These are phyloP conservation scores for Parietaria judaica DNA, from an alignment of 306 rosid species.

Conservation along the genomic window DNA sequence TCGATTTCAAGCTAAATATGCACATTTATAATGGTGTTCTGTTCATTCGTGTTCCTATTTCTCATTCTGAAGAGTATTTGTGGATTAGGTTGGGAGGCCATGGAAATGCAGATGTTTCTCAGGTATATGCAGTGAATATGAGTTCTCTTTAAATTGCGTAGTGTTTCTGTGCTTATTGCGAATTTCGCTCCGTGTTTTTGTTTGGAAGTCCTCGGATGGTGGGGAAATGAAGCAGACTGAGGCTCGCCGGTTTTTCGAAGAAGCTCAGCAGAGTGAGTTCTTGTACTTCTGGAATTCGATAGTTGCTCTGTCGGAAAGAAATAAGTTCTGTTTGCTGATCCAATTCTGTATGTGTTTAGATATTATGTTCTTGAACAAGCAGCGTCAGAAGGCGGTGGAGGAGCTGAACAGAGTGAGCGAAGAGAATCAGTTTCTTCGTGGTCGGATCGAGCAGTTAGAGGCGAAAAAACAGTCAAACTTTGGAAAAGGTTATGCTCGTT, in stretches of 20 bases:
- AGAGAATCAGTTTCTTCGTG: constrained; percentile 45
- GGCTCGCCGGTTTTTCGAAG: constrained; percentile 61
- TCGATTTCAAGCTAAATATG: neutral
- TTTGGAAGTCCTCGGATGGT: constrained; percentile 31
- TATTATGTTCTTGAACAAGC: constrained; percentile 56
- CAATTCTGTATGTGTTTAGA: constrained; percentile 39
- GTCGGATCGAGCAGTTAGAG: constrained; percentile 47
- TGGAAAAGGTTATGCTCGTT: constrained; percentile 37
- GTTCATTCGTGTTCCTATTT: neutral
- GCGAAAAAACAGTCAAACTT: constrained; percentile 36
- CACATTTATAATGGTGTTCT: neutral
- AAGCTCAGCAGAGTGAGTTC: constrained; percentile 80
- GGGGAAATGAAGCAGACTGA: constrained; percentile 30
- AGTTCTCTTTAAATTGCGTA: neutral
- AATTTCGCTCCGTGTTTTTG: neutral
- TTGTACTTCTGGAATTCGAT: neutral
- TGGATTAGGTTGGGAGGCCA: constrained; percentile 38
- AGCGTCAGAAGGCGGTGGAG: constrained; percentile 53
- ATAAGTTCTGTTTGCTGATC: neutral
- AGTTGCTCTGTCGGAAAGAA: neutral
- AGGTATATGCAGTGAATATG: constrained; percentile 22
- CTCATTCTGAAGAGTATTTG: constrained; percentile 1
- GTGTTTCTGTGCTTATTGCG: constrained; percentile 3
- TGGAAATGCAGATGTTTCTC: constrained; percentile 29
- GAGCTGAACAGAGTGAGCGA: constrained; percentile 40